Base-by-base conservation (phyloP, 768 basidiomycete genomes). In the Trametes sanguinea region DNA sequence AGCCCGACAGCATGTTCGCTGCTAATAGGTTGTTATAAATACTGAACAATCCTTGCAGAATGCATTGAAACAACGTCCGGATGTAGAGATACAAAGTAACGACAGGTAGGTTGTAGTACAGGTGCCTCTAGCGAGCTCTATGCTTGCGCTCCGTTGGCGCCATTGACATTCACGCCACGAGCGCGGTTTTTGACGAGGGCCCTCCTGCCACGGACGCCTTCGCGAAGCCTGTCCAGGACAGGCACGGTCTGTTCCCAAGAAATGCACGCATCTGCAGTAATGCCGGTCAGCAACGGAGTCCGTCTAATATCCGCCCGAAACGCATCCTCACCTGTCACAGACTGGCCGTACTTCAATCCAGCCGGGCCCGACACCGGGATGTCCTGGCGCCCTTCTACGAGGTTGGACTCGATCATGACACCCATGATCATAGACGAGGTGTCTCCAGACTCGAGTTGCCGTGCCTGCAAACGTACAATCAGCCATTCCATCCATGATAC, bases 371-470 rank as follows among this genome's bases (percentile, higher is more conserved):
- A 79, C 1, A 82, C 70, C 3, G 93, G 87, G 61, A 95, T 89
- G 67, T 93, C 87, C 75, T 95, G 93, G 53, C 92, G 85, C 30
- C 94, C 93, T 72, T 91, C 93, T 7, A 87, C 80, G 52, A 98
- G 81, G 72, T 96, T 95, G 46, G 90, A 93, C 76, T 98, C 96
- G 58, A 98, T 81, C 95, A 98, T 98, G 57, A 95, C 92, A 48
- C 94, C 94, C 84, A 93, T 88, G 68, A 96, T 94, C 63, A 82
- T 78, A 5, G 78, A 68, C 0, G 86, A 82, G 0, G 92, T 95
- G 60, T 92, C 88, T 35, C 81, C 82, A 1, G 81, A 82, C 67
- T 88, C 85, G 11, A 94, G 75, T 76, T 94, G 93, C 48, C 77
- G 80, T 16, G 86, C 89, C 91, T 94, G 61, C 51, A 32, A 54